phyloP scores from a whole-genome alignment of 2,329 filamentous ascomycete species.

The Cladophialophora psammophila region DNA sequence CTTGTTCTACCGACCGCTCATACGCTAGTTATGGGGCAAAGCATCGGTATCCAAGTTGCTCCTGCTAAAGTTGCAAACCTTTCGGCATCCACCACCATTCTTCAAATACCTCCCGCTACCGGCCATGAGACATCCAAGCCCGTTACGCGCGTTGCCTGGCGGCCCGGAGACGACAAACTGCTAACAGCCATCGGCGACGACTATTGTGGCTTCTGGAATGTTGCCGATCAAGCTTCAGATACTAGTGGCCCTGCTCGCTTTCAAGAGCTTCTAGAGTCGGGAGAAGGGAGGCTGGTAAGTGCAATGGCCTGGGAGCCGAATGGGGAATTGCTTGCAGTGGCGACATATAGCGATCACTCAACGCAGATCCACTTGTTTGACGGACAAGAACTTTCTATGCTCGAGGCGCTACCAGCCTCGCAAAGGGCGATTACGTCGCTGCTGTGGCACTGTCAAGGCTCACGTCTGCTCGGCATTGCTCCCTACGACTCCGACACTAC shows the following conservation, averaged over 20 bases:
- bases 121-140: conserved; percentile 43
- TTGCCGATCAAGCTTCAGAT: conserved; percentile 35
- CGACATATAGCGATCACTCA: conserved; percentile 53
- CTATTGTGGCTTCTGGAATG: conserved; percentile 56
- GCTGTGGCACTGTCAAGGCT: conserved; percentile 50
- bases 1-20: conserved; percentile 43
- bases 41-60: conserved; percentile 55
- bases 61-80: conserved; percentile 59
- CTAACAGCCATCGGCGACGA: conserved; percentile 53
- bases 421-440: conserved; percentile 54
- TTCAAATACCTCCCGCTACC: conserved; percentile 45
- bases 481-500: conserved; percentile 46
- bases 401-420: conserved; percentile 55
- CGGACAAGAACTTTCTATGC: conserved; percentile 49
- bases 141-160: conserved; percentile 54
- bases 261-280: conserved; percentile 31
- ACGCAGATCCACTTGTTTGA: conserved; percentile 56
- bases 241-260: conserved; percentile 23
- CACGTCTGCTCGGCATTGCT: conserved; percentile 53
- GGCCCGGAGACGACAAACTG: conserved; percentile 52
- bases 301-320: conserved; percentile 55
- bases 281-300: conserved; percentile 47
- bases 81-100: conserved; percentile 52
- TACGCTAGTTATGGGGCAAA: conserved; percentile 54
- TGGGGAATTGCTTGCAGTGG: conserved; percentile 55